Conservation (phyloP, 2,329 filamentous ascomycete species). For the Fusarium subglutinans region DNA sequence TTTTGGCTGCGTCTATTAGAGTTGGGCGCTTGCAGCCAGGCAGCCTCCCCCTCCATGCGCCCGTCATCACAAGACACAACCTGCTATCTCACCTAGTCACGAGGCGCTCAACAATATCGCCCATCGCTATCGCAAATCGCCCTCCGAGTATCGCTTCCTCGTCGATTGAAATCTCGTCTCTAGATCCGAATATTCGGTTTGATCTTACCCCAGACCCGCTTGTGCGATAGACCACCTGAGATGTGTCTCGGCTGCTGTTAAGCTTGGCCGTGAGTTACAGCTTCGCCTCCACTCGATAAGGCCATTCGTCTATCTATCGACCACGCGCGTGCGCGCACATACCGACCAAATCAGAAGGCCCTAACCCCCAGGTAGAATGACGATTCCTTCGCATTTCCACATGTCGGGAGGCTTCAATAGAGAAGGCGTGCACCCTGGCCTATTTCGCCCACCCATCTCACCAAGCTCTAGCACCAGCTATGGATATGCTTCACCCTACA, state of each 20-base stretch:
- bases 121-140: conserved; percentile 1
- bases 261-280: conserved; percentile 26
- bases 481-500: conserved; percentile 42
- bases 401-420: conserved; percentile 50
- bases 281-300: conserved; percentile 20
- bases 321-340: background rate
- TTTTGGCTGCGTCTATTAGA: conserved; percentile 21
- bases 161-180: conserved; percentile 9
- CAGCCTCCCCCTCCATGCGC: conserved; percentile 14
- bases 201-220: conserved; percentile 30
- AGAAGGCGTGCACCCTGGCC: conserved; percentile 54
- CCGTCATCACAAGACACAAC: conserved; percentile 33
- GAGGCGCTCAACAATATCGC: conserved; percentile 8
- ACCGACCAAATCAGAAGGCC: conserved; percentile 8
- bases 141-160: background rate
- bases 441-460: conserved; percentile 59
- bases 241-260: conserved; percentile 43
- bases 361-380: conserved; percentile 33
- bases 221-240: conserved; percentile 16
- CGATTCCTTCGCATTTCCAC: conserved; percentile 46
- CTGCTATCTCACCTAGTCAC: conserved; percentile 29
- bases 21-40: conserved; percentile 24
- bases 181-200: conserved; percentile 11
- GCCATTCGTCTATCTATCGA: background rate
- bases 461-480: conserved; percentile 53